Evolutionary conservation across 192 early-diverging fungal species (phyloP).

Genomic region (Coemansia sp.): DNA sequence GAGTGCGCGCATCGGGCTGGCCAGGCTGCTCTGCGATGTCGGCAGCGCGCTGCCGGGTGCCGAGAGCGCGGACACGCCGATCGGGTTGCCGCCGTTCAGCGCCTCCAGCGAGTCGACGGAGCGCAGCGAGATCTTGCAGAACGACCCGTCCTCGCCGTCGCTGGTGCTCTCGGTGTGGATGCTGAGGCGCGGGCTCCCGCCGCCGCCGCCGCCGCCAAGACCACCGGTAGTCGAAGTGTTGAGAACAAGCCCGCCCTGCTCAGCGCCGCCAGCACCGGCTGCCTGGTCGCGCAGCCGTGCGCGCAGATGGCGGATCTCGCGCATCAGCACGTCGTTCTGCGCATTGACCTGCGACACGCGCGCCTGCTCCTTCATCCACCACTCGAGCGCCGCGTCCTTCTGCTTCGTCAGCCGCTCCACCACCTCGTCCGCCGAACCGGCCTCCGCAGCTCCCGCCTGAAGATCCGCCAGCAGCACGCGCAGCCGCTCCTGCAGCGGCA

Average conservation of each 20-base stretch:
- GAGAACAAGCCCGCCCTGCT: neutral
- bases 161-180: conserved; percentile 17
- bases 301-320: conserved; percentile 31
- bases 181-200: neutral
- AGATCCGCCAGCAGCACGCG: conserved; percentile 3
- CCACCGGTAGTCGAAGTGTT: too few species aligned
- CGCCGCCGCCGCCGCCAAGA: too few species aligned
- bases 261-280: neutral
- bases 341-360: conserved; percentile 40
- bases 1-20: conserved; percentile 18
- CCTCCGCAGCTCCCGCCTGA: neutral
- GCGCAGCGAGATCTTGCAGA: conserved; percentile 39
- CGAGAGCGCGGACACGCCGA: conserved; percentile 9
- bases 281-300: neutral
- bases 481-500: conserved; percentile 46
- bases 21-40: conserved; percentile 19
- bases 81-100: conserved; percentile 41
- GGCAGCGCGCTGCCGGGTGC: neutral
- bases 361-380: conserved; percentile 50
- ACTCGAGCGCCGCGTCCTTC: conserved; percentile 36
- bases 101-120: conserved; percentile 21
- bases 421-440: conserved; percentile 6
- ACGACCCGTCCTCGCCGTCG: conserved; percentile 38
- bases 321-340: conserved; percentile 51
- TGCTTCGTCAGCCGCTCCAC: conserved; percentile 23